Percentiles rank a stretch among this genome's conserved stretches.
phyloP scores from a whole-genome alignment of 164 flowering plant genomes.

The Euptelea pleiosperma region DNA sequence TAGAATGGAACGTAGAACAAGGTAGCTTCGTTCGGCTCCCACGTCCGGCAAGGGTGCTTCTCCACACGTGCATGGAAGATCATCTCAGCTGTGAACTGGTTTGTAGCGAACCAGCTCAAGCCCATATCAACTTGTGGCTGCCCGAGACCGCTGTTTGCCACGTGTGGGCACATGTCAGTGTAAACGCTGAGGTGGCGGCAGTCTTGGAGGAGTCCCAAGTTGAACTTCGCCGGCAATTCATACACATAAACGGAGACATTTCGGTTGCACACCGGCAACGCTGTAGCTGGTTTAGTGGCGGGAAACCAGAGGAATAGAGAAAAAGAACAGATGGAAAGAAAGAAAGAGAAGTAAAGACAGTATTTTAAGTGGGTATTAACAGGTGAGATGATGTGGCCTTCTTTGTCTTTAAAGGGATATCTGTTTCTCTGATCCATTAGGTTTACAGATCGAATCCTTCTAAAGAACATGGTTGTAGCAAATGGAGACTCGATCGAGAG shows the following conservation, averaged over 20 bases:
- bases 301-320: conserved; percentile 8
- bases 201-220: conserved; percentile 33
- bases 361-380: neutral
- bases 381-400: neutral
- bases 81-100: conserved; percentile 59
- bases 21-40: conserved; percentile 15
- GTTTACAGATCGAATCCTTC: too few species aligned
- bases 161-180: conserved; percentile 59
- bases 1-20: conserved; percentile 36
- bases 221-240: conserved; percentile 44
- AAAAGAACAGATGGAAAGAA: conserved; percentile 15
- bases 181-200: conserved; percentile 42
- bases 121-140: conserved; percentile 24
- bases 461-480: too few species aligned
- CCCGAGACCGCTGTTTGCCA: conserved; percentile 51
- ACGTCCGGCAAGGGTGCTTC: conserved; percentile 30
- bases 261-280: conserved; percentile 3
- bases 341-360: conserved; percentile 8
- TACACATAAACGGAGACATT: conserved; percentile 38
- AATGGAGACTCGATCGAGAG: neutral
- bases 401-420: conserved; percentile 7
- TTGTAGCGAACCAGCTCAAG: conserved; percentile 43
- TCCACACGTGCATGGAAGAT: conserved; percentile 42
- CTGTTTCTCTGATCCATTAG: conserved; percentile 9
- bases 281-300: neutral